Evolutionary conservation across 768 basidiomycete genomes (phyloP), one percentile per base, ranked within the genome.

Genomic region (Termitomyces sp.): DNA sequence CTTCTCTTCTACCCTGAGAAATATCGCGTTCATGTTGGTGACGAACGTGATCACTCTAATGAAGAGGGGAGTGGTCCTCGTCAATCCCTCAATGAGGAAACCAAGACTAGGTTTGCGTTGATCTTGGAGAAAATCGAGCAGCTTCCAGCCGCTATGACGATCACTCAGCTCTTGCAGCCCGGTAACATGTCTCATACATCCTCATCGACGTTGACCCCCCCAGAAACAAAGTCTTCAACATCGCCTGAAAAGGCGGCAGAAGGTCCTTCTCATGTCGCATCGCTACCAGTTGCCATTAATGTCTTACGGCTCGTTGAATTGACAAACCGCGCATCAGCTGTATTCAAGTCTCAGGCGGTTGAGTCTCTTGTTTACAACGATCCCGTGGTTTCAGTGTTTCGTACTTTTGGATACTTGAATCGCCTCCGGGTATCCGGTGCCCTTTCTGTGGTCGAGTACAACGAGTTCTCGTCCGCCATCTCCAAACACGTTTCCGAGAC

Each of bases 301-400:
- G 90, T 91, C 0, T 81, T 98, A 2, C 93, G 96, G 20, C 81
- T 98, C 8, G 85, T 98, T 66, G 95, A 98, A 70, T 77, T 98
- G 49, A 91, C 92, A 1, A 88, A 88, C 42, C 89, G 97, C 60
- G 92, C 92, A 1, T 94, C 92, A 2, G 89, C 91, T 1, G 85
- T 96, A 40, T 84, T 98, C 72, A 89, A 86, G 69, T 91, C 91
- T 1, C 85, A 91, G 56, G 87, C 87, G 62, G 84, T 87, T 1
- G 90, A 92, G 20, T 76, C 82, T 3, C 77, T 95, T 32, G 79
- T 91, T 43, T 79, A 78, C 60, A 85, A 81, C 48, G 94, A 95
- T 67, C 82, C 93, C 4, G 73, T 94, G 43, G 74, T 92, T 15
- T 83, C 85, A 2, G 81, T 92, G 32, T 89, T 90, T 78, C 81